These are phyloP conservation scores for Stentor roeselii DNA, from an alignment of 73 alveolate species.

Conservation along the genomic window DNA sequence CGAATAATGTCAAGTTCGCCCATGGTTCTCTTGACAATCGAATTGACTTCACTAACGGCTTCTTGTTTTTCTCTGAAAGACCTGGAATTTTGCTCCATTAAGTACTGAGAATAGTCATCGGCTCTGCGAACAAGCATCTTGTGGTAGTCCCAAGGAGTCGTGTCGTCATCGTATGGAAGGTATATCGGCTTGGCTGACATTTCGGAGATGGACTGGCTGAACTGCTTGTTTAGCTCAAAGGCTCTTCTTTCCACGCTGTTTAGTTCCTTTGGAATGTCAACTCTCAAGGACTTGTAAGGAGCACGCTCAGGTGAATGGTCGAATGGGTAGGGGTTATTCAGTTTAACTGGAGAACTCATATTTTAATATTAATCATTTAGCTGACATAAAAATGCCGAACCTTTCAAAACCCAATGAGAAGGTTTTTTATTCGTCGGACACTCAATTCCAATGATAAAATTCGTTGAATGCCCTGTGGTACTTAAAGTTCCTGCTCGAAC, in stretches of 20 bases:
- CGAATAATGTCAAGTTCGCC: not conserved
- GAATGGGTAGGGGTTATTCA: not conserved
- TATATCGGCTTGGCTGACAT: not conserved
- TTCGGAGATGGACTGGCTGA: not conserved
- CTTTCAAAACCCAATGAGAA: constrained; percentile 92
- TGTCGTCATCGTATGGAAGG: not conserved
- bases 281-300: not conserved
- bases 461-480: constrained; percentile 98
- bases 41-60: not conserved
- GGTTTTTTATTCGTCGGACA: constrained; percentile 69
- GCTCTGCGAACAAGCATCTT: not conserved
- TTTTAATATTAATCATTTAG: constrained; percentile 90
- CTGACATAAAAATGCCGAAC: constrained; percentile 93
- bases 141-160: constrained; percentile 18
- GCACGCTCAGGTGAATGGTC: not conserved
- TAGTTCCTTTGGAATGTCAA: not conserved
- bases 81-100: not conserved
- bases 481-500: constrained; percentile 98
- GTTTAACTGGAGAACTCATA: no score
- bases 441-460: constrained; percentile 90
- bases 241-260: constrained; percentile 15
- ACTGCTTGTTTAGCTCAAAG: not conserved
- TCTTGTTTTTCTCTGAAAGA: not conserved
- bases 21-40: not conserved
- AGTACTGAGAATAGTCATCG: constrained; percentile 9